Conservation (phyloP, 2,329 filamentous ascomycete genomes). For the Botrytis byssoidea region DNA sequence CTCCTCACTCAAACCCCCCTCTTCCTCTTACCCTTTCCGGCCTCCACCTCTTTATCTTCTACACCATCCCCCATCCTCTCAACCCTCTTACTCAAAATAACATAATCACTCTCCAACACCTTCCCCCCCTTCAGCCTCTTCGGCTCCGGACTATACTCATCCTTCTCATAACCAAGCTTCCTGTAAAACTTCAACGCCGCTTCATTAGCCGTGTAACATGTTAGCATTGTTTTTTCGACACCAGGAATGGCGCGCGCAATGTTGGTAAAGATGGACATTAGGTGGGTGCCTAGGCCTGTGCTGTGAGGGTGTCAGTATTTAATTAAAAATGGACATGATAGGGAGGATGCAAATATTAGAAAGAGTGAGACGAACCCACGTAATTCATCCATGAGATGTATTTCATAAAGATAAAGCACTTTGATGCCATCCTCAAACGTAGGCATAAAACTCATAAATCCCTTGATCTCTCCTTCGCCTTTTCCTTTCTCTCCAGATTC, state of each 20-base stretch:
- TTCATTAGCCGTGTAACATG: conserved; percentile 64
- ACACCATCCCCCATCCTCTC: neutral
- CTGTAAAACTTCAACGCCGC: conserved; percentile 60
- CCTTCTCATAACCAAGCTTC: conserved; percentile 55
- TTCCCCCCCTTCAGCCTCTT: conserved; percentile 55
- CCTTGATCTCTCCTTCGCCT: conserved; percentile 43
- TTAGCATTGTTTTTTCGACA: conserved; percentile 69
- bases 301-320: conserved; percentile 39
- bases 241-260: conserved; percentile 54
- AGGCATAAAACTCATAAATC: conserved; percentile 69
- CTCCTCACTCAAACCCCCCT: neutral
- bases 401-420: conserved; percentile 77
- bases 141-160: conserved; percentile 55
- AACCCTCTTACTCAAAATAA: conserved; percentile 54
- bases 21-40: neutral
- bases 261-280: conserved; percentile 57
- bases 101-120: conserved; percentile 55
- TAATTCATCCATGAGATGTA: conserved; percentile 61
- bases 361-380: conserved; percentile 48
- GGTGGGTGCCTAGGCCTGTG: conserved; percentile 59
- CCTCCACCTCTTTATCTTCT: neutral
- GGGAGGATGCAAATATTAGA: neutral
- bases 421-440: conserved; percentile 63
- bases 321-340: neutral
- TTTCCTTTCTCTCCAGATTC: neutral